Evolutionary conservation across 2,329 filamentous ascomycete genomes (phyloP).

Genomic region (Aureobasidium leucospermi): DNA sequence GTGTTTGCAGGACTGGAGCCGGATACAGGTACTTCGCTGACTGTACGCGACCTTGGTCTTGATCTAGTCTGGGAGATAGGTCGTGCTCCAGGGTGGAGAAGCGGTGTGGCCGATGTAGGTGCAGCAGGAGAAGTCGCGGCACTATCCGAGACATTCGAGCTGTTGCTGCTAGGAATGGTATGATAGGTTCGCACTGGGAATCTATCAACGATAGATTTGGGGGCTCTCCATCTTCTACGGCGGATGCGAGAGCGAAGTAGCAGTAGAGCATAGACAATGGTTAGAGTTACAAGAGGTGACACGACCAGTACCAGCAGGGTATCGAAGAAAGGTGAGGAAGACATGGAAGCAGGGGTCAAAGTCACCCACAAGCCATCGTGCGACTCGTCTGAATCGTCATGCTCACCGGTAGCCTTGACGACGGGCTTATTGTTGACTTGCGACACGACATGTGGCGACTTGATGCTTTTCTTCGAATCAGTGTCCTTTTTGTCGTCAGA

Average conservation of each 20-base stretch:
- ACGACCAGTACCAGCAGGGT: constrained; percentile 94
- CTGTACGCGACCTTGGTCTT: constrained; percentile 58
- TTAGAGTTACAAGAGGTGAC: constrained; percentile 84
- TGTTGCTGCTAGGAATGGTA: constrained; percentile 61
- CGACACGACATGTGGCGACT: neutral
- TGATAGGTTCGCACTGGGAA: constrained; percentile 95
- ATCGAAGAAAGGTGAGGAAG: constrained; percentile 88
- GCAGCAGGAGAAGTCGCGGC: constrained; percentile 7
- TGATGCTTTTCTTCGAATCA: neutral
- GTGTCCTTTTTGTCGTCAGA: neutral
- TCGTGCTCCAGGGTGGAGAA: constrained; percentile 50
- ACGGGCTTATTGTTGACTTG: constrained; percentile 1
- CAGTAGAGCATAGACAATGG: constrained; percentile 83
- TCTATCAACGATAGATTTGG: constrained; percentile 89
- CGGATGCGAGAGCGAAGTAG: constrained; percentile 83
- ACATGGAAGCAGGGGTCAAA: constrained; percentile 79
- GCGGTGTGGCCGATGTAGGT: constrained; percentile 58
- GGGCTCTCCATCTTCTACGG: constrained; percentile 87
- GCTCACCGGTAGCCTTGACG: neutral
- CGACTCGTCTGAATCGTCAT: constrained; percentile 14
- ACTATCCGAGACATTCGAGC: constrained; percentile 42
- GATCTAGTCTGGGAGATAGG: constrained; percentile 40
- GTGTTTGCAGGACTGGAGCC: constrained; percentile 20
- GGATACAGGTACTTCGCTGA: constrained; percentile 47
- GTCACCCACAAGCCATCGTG: constrained; percentile 93